Evolutionary conservation across 2,329 filamentous ascomycete genomes (phyloP).

Genomic region (Rhytidhysteron rufulum): DNA sequence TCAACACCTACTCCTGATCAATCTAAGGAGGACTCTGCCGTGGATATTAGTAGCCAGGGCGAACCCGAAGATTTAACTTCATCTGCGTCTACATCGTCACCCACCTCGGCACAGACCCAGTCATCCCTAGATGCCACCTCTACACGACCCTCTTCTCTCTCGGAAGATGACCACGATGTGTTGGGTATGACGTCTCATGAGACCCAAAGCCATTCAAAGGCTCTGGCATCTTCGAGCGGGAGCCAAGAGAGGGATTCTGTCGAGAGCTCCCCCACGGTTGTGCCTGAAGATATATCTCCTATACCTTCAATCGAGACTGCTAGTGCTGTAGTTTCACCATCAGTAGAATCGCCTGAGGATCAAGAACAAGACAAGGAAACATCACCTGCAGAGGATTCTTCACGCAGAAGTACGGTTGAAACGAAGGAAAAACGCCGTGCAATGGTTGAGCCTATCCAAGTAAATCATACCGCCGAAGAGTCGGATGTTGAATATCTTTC

Average conservation of each 20-base stretch:
- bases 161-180: slow-evolving; percentile 29
- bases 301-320: slow-evolving; percentile 19
- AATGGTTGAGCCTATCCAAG: slow-evolving; percentile 36
- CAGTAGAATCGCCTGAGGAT: background rate
- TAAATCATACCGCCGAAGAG: slow-evolving; percentile 35
- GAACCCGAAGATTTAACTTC: slow-evolving; percentile 34
- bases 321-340: slow-evolving; percentile 8
- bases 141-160: slow-evolving; percentile 37
- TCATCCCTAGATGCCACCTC: slow-evolving; percentile 34
- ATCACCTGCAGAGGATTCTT: slow-evolving; percentile 18
- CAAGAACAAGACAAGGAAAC: background rate
- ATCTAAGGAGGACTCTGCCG: slow-evolving; percentile 53
- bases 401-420: slow-evolving; percentile 22
- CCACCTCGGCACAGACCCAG: slow-evolving; percentile 36
- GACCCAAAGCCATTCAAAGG: slow-evolving; percentile 7
- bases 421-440: slow-evolving; percentile 37
- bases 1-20: slow-evolving; percentile 4
- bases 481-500: slow-evolving; percentile 53
- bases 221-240: background rate
- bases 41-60: slow-evolving; percentile 35
- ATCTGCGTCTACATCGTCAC: slow-evolving; percentile 32
- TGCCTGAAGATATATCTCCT: slow-evolving; percentile 25
- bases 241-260: slow-evolving; percentile 25
- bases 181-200: slow-evolving; percentile 13
- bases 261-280: slow-evolving; percentile 32